phyloP scores from a whole-genome alignment of 2,329 filamentous ascomycete genomes.

The Trichoderma endophyticum region DNA sequence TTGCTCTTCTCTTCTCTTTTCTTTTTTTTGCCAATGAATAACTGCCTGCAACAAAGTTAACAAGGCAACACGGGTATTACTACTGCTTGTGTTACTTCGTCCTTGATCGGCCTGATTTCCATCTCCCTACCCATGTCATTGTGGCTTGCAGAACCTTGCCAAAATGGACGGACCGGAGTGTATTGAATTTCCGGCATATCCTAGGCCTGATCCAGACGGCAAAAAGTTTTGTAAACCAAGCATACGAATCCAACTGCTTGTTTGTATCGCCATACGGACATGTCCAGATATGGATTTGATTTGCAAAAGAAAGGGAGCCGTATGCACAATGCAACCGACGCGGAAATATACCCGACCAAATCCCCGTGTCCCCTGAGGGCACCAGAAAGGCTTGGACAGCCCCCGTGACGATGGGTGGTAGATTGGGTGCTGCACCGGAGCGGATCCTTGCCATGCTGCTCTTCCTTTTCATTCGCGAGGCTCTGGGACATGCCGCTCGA shows the following conservation, averaged over 20 bases:
- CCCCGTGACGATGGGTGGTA: constrained; percentile 18
- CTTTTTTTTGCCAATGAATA: not conserved
- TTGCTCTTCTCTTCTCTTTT: not conserved
- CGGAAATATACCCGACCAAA: not conserved
- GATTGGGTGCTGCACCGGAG: constrained; percentile 16
- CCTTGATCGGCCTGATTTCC: not conserved
- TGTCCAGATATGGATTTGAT: not conserved
- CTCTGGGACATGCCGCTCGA: not conserved
- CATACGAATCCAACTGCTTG: not conserved
- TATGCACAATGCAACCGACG: not conserved
- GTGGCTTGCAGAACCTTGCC: not conserved
- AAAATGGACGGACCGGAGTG: not conserved
- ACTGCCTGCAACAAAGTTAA: not conserved
- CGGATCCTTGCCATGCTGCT: constrained; percentile 7
- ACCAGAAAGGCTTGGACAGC: not conserved
- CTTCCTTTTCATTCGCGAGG: constrained; percentile 9
- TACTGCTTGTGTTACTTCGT: not conserved
- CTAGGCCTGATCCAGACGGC: not conserved
- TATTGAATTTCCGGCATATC: not conserved
- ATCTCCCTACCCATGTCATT: not conserved
- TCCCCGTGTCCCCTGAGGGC: not conserved
- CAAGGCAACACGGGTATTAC: not conserved
- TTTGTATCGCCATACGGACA: not conserved
- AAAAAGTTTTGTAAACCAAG: not conserved
- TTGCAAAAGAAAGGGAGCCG: not conserved